These are phyloP conservation scores for Platanthera guangdongensis DNA, from an alignment of 106 monocot genomes.

Conservation along the genomic window DNA sequence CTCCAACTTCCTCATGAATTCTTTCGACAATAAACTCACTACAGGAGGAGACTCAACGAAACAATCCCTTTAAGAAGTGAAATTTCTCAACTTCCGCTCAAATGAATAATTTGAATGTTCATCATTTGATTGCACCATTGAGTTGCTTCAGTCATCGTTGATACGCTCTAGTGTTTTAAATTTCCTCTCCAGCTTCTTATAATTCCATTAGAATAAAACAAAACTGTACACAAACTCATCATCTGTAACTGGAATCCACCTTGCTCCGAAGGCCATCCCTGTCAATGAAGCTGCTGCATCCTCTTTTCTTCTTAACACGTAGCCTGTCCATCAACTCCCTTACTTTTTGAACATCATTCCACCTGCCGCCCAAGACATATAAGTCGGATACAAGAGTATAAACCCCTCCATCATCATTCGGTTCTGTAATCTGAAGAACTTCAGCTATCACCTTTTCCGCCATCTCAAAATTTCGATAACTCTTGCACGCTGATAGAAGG, in stretches of 20 bases:
- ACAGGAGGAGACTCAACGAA: no score
- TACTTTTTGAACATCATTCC: constrained; percentile 51
- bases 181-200: neutral
- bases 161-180: neutral
- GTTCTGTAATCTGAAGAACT: constrained; percentile 29
- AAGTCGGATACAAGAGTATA: constrained; percentile 59
- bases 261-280: neutral
- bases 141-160: neutral
- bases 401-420: constrained; percentile 44
- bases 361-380: constrained; percentile 50
- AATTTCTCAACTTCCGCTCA: neutral
- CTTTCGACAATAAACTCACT: no score
- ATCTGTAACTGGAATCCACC: constrained; percentile 1
- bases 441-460: constrained; percentile 37
- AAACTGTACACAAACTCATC: neutral
- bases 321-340: constrained; percentile 46
- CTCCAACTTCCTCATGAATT: neutral
- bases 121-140: neutral
- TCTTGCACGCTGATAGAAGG: constrained; percentile 45
- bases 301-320: constrained; percentile 44
- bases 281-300: constrained; percentile 29
- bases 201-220: neutral
- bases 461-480: constrained; percentile 44
- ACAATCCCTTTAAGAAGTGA: no score
- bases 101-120: neutral